Percentiles rank a stretch among this genome's conserved stretches.
phyloP scores from a whole-genome alignment of 2,329 filamentous ascomycete species.

The Colletotrichum navitas region DNA sequence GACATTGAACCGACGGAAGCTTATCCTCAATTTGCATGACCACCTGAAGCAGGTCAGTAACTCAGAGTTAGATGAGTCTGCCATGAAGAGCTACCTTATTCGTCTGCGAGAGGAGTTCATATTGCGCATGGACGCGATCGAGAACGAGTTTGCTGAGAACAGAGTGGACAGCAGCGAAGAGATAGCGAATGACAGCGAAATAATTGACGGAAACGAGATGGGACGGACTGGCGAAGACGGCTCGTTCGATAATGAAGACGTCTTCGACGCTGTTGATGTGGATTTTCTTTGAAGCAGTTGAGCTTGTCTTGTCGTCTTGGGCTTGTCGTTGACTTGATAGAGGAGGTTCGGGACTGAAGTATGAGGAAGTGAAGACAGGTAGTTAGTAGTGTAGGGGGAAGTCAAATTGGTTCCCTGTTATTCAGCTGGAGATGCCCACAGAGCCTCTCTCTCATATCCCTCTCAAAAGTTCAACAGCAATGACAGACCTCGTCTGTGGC shows the following conservation, averaged over 20 bases:
- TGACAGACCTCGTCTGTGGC: not conserved
- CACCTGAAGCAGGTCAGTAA: slow-evolving; percentile 76
- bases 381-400: not conserved
- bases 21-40: slow-evolving; percentile 80
- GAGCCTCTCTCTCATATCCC: not conserved
- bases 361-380: not conserved
- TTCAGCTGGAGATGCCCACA: not conserved
- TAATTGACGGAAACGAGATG: not conserved
- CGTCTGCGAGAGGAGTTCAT: slow-evolving; percentile 82
- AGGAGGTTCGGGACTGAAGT: too few species aligned
- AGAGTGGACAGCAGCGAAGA: not conserved
- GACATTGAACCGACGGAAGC: slow-evolving; percentile 74
- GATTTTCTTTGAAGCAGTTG: slow-evolving; percentile 14
- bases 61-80: slow-evolving; percentile 73
- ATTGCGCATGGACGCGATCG: slow-evolving; percentile 75
- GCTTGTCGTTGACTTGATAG: not conserved
- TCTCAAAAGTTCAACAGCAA: not conserved
- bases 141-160: slow-evolving; percentile 48
- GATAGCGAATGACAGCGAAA: not conserved
- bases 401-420: not conserved
- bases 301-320: not conserved
- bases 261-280: slow-evolving; percentile 15
- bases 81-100: slow-evolving; percentile 73
- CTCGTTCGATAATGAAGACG: slow-evolving; percentile 13
- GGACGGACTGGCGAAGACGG: not conserved